Conservation (phyloP, 495 filamentous ascomycete genomes). For the Letharia lupina region DNA sequence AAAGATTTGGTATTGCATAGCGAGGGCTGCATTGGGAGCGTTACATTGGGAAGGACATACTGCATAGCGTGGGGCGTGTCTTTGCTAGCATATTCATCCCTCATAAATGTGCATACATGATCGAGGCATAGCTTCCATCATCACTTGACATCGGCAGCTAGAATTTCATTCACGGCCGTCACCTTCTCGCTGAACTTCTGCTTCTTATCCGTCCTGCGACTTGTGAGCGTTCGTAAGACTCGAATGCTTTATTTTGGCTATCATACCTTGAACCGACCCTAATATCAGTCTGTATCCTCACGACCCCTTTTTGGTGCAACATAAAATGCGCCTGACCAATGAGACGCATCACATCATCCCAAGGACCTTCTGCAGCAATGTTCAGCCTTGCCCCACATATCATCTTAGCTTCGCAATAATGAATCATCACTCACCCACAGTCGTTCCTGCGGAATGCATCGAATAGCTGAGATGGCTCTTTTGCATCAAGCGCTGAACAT, state of each 20-base stretch:
- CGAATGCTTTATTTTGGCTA: conserved; percentile 9
- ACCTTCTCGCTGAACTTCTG: conserved; percentile 63
- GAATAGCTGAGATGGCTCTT: conserved; percentile 68
- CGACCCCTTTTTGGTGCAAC: conserved; percentile 71
- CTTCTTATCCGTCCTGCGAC: conserved; percentile 54
- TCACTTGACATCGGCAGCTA: conserved; percentile 29
- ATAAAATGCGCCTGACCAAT: conserved; percentile 86
- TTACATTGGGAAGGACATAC: conserved; percentile 3
- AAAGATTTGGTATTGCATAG: conserved; percentile 2
- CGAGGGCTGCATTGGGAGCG: not conserved
- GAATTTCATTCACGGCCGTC: conserved; percentile 49
- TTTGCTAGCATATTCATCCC: conserved; percentile 10
- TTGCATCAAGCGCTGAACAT: conserved; percentile 79
- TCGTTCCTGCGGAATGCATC: conserved; percentile 91
- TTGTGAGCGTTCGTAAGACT: conserved; percentile 20
- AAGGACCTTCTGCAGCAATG: conserved; percentile 64
- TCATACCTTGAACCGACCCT: conserved; percentile 70
- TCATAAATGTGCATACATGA: not conserved
- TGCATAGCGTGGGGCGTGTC: conserved; percentile 17
- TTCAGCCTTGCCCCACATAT: conserved; percentile 6
- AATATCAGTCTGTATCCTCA: conserved; percentile 84
- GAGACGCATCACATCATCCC: conserved; percentile 79
- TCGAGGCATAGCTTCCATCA: not conserved
- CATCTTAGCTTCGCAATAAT: conserved; percentile 25
- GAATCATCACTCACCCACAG: conserved; percentile 58